phyloP scores from a whole-genome alignment of 2,329 filamentous ascomycete species.

The Penicillium occitanis region DNA sequence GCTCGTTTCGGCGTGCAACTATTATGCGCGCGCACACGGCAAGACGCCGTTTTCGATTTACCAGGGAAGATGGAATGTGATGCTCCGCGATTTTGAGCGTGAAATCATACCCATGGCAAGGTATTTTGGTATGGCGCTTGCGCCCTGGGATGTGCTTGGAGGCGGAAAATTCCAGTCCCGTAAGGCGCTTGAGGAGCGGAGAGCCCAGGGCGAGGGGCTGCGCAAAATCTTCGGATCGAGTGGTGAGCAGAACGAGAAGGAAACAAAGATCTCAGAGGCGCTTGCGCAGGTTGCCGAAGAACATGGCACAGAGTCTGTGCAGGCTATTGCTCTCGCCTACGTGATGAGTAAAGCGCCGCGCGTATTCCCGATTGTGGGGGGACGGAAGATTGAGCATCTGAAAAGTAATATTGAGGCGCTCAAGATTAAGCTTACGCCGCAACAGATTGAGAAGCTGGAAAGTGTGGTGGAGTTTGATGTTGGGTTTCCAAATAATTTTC shows the following conservation, averaged over 20 bases:
- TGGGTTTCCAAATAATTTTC: conserved; percentile 66
- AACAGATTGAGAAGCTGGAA: conserved; percentile 69
- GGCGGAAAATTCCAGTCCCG: conserved; percentile 53
- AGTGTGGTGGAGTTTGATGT: conserved; percentile 60
- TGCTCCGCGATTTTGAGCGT: conserved; percentile 42
- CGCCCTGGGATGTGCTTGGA: conserved; percentile 62
- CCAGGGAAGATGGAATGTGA: conserved; percentile 43
- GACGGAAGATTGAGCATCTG: conserved; percentile 67
- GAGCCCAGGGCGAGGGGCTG: conserved; percentile 45
- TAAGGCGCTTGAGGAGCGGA: conserved; percentile 48
- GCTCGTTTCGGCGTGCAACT: conserved; percentile 42
- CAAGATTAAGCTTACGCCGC: conserved; percentile 56
- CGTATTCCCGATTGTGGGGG: conserved; percentile 72
- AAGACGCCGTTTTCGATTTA: conserved; percentile 44
- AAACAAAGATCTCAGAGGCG: conserved; percentile 36
- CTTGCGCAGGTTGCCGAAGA: conserved; percentile 61
- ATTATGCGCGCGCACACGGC: conserved; percentile 41
- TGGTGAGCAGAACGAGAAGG: conserved; percentile 16
- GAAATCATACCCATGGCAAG: conserved; percentile 45
- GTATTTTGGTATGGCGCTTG: conserved; percentile 48
- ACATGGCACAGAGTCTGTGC: conserved; percentile 57
- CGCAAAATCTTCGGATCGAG: conserved; percentile 29
- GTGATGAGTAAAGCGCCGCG: conserved; percentile 70
- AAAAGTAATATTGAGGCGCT: conserved; percentile 69
- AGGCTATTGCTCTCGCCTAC: conserved; percentile 68